A percentile compares a stretch with the other conserved stretches of the same genome.
These are phyloP conservation scores for Colletotrichum brevisporum DNA, from an alignment of 2,329 filamentous ascomycete species.

Conservation along the genomic window DNA sequence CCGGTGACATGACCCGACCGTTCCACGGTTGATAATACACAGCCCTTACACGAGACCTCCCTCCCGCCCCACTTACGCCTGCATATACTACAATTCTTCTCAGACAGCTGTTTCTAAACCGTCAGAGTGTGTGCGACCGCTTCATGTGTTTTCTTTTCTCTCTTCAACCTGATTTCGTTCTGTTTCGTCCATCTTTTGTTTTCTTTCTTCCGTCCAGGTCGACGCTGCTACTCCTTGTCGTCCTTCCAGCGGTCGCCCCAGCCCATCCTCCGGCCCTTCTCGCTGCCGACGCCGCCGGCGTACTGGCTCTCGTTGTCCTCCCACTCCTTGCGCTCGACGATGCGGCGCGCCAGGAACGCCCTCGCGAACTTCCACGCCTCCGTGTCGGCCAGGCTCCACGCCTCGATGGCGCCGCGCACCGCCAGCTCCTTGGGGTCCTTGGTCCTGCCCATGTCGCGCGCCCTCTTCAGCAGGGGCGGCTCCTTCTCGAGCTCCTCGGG, in stretches of 20 bases:
- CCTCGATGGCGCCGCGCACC: slow-evolving; percentile 70
- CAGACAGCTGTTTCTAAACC: neutral
- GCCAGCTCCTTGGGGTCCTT: slow-evolving; percentile 60
- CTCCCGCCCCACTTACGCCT: slow-evolving; percentile 2
- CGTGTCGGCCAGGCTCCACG: slow-evolving; percentile 79
- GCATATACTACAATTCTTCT: slow-evolving; percentile 29
- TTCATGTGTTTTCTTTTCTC: slow-evolving; percentile 2
- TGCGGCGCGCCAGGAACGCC: slow-evolving; percentile 74
- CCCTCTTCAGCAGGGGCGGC: slow-evolving; percentile 62
- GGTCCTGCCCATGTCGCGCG: slow-evolving; percentile 61
- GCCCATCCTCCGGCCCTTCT: slow-evolving; percentile 55
- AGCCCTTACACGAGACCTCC: neutral
- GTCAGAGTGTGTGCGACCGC: neutral
- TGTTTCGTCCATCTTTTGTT: slow-evolving; percentile 5
- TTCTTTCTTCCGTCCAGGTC: neutral
- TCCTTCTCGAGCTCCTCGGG: slow-evolving; percentile 70
- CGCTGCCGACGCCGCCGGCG: slow-evolving; percentile 71
- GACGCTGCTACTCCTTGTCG: slow-evolving; percentile 36
- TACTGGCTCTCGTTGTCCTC: slow-evolving; percentile 78
- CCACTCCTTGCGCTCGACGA: slow-evolving; percentile 76
- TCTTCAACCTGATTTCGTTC: neutral
- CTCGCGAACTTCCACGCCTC: slow-evolving; percentile 84
- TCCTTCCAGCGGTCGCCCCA: slow-evolving; percentile 55
- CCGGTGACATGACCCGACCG: slow-evolving; percentile 19
- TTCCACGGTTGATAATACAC: slow-evolving; percentile 10